These are phyloP conservation scores for Neopestalotiopsis clavispora DNA, from an alignment of 2,329 filamentous ascomycete genomes.

Conservation along the genomic window DNA sequence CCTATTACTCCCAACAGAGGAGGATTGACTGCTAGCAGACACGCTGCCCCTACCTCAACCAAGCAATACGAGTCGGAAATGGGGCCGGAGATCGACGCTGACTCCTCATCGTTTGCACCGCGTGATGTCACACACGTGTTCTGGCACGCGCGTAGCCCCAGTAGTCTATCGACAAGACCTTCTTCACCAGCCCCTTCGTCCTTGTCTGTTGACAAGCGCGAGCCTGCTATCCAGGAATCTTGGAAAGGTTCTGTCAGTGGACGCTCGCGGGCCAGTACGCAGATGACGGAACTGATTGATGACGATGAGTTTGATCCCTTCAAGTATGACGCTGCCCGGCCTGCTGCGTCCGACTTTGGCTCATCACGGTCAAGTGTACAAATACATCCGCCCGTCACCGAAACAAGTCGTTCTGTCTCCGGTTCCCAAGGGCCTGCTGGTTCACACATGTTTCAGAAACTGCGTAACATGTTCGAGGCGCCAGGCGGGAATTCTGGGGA, in stretches of 20 bases:
- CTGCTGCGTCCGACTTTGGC: constrained; percentile 8
- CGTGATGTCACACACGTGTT: constrained; percentile 38
- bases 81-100: constrained; percentile 18
- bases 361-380: not conserved
- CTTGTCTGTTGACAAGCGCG: constrained; percentile 32
- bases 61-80: not conserved
- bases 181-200: constrained; percentile 36
- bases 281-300: constrained; percentile 24
- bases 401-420: constrained; percentile 12
- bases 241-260: constrained; percentile 29
- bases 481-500: constrained; percentile 2
- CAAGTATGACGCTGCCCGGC: constrained; percentile 24
- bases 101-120: constrained; percentile 27
- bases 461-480: constrained; percentile 46
- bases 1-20: constrained; percentile 10
- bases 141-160: constrained; percentile 40
- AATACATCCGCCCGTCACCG: constrained; percentile 8
- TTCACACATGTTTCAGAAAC: constrained; percentile 42
- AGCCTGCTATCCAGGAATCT: constrained; percentile 38
- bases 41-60: not conserved
- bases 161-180: constrained; percentile 39
- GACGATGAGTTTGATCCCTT: constrained; percentile 32
- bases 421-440: constrained; percentile 23
- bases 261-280: constrained; percentile 29
- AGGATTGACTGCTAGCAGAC: constrained; percentile 7